Percentiles rank a stretch among this genome's conserved stretches.
Evolutionary conservation across 768 basidiomycete genomes (phyloP).

Genomic region (Boletus reticulatus): DNA sequence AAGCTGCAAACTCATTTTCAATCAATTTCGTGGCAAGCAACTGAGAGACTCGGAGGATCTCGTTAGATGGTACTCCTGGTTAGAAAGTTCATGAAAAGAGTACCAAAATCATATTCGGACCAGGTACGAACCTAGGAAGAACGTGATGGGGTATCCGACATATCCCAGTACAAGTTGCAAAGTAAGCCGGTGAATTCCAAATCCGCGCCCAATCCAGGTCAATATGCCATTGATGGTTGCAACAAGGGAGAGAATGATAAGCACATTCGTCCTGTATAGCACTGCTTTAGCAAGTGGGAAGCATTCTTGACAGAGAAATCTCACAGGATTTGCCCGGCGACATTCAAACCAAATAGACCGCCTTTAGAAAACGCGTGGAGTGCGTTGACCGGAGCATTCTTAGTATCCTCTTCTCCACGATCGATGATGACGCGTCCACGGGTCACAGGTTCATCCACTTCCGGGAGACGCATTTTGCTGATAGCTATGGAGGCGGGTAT

Average conservation of each 20-base stretch:
- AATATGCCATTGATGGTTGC: constrained; percentile 80
- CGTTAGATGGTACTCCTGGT: constrained; percentile 67
- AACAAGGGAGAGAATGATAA: constrained; percentile 82
- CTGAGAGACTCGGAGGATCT: constrained; percentile 78
- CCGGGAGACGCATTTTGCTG: constrained; percentile 83
- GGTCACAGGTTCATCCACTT: constrained; percentile 82
- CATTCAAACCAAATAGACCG: constrained; percentile 78
- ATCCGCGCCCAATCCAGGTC: constrained; percentile 86
- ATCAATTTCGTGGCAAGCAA: constrained; percentile 85
- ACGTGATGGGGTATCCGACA: constrained; percentile 84
- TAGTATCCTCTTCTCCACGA: constrained; percentile 59
- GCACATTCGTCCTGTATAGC: constrained; percentile 64
- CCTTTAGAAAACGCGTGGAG: constrained; percentile 89
- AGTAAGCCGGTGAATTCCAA: constrained; percentile 79
- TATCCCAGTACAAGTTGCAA: constrained; percentile 85
- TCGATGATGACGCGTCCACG: constrained; percentile 79
- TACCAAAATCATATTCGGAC: not conserved
- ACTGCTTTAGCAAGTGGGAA: constrained; percentile 7
- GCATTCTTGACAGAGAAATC: constrained; percentile 18
- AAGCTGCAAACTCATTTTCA: constrained; percentile 85
- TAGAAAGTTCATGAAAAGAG: not conserved
- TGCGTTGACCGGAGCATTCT: constrained; percentile 65
- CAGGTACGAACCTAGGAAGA: constrained; percentile 53
- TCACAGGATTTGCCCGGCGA: constrained; percentile 85
- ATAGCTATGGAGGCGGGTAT: constrained; percentile 94